These are phyloP conservation scores for Exsudoporus floridanus DNA, from an alignment of 1,284 basidiomycete genomes.

Conservation along the genomic window DNA sequence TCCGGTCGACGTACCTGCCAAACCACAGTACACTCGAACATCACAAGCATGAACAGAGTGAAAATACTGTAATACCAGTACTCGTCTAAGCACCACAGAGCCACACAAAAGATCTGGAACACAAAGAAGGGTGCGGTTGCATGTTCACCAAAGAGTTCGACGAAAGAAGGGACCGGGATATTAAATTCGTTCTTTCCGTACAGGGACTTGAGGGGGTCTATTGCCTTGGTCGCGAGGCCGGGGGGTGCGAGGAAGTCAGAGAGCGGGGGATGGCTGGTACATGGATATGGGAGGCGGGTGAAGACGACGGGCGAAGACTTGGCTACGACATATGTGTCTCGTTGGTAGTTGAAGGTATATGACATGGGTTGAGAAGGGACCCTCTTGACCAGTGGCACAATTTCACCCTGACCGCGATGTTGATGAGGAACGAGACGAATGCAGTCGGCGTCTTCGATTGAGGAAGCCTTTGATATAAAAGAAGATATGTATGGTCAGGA, in stretches of 20 bases:
- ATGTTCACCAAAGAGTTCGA: slow-evolving; percentile 87
- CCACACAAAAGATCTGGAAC: slow-evolving; percentile 95
- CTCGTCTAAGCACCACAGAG: slow-evolving; percentile 93
- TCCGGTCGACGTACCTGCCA: slow-evolving; percentile 71
- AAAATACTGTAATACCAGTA: slow-evolving; percentile 98
- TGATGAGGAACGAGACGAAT: slow-evolving; percentile 83
- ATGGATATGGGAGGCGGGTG: slow-evolving; percentile 86
- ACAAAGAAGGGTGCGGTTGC: slow-evolving; percentile 95
- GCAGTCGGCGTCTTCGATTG: slow-evolving; percentile 73
- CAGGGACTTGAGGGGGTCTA: slow-evolving; percentile 53
- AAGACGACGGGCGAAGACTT: slow-evolving; percentile 65
- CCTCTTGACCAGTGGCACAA: slow-evolving; percentile 76
- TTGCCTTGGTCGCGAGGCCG: slow-evolving; percentile 43
- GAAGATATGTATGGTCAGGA: not conserved
- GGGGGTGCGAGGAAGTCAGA: slow-evolving; percentile 62
- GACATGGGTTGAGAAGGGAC: slow-evolving; percentile 53
- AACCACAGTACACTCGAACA: slow-evolving; percentile 96
- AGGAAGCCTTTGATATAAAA: slow-evolving; percentile 49
- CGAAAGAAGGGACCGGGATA: slow-evolving; percentile 91
- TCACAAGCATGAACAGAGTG: slow-evolving; percentile 94
- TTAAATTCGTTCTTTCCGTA: slow-evolving; percentile 94
- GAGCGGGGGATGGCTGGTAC: slow-evolving; percentile 71
- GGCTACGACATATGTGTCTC: slow-evolving; percentile 87
- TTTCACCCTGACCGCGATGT: slow-evolving; percentile 90
- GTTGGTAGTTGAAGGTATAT: slow-evolving; percentile 93